Conservation (phyloP, 1,139 yeast species). For the Blastobotrys capitulatus region DNA sequence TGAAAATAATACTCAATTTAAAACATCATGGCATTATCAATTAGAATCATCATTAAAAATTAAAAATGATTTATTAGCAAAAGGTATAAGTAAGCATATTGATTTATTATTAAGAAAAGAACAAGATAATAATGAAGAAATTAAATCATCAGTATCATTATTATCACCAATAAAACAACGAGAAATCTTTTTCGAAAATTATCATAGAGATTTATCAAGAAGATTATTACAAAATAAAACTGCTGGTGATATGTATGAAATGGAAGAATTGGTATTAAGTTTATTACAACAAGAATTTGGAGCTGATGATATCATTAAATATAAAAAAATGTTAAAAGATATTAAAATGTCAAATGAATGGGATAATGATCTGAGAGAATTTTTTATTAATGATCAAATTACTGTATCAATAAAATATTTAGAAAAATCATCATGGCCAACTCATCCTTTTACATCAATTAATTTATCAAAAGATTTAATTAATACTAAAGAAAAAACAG, state of each 20-base stretch:
- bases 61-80: conserved; percentile 23
- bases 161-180: conserved; percentile 24
- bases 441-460: conserved; percentile 30
- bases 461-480: conserved; percentile 27
- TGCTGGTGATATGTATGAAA: conserved; percentile 26
- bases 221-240: conserved; percentile 33
- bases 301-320: conserved; percentile 26
- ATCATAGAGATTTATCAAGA: conserved; percentile 35
- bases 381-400: conserved; percentile 17
- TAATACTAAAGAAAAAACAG: conserved; percentile 21
- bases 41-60: conserved; percentile 23
- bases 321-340: conserved; percentile 37
- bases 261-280: conserved; percentile 25
- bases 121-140: not conserved
- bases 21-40: conserved; percentile 23
- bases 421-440: conserved; percentile 32
- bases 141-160: conserved; percentile 3
- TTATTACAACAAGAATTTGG: conserved; percentile 33
- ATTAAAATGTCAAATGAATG: conserved; percentile 23
- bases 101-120: conserved; percentile 29
- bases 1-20: not conserved
- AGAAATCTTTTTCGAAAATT: conserved; percentile 33
- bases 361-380: no score
- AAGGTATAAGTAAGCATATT: conserved; percentile 29
- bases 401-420: no score